These are phyloP conservation scores for Backusella australiensis DNA, from an alignment of 192 early-diverging fungal genomes.

Conservation along the genomic window DNA sequence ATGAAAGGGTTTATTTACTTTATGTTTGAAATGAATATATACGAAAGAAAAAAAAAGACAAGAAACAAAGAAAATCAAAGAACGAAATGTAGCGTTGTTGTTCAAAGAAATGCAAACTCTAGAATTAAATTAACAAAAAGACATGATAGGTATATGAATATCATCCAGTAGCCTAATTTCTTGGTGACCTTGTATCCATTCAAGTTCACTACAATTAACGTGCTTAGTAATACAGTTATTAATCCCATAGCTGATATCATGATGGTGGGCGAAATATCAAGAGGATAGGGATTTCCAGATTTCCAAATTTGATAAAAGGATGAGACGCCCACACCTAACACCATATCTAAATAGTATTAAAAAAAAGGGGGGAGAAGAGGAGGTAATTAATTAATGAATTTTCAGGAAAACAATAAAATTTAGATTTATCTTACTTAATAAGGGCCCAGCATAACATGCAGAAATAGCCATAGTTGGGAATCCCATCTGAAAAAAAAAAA, in stretches of 20 bases:
- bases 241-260: slow-evolving; percentile 66
- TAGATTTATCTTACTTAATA: slow-evolving; percentile 63
- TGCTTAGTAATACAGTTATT: slow-evolving; percentile 52
- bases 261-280: slow-evolving; percentile 64
- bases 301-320: slow-evolving; percentile 55
- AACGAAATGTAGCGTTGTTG: not conserved
- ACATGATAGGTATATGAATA: slow-evolving; percentile 56
- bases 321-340: slow-evolving; percentile 81
- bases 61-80: not conserved
- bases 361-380: not conserved
- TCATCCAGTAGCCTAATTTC: slow-evolving; percentile 52
- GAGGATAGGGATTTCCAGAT: slow-evolving; percentile 43
- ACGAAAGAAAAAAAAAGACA: not conserved
- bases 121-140: slow-evolving; percentile 58
- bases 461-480: slow-evolving; percentile 94
- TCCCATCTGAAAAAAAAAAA: slow-evolving; percentile 64
- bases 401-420: not conserved
- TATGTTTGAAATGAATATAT: not conserved
- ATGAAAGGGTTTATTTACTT: not conserved
- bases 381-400: not conserved
- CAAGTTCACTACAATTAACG: slow-evolving; percentile 53
- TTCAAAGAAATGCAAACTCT: slow-evolving; percentile 34
- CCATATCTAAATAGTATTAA: slow-evolving; percentile 49
- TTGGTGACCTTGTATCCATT: slow-evolving; percentile 62
- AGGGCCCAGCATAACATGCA: slow-evolving; percentile 90